These are phyloP conservation scores for Pichia sp. DNA, from an alignment of 1,139 yeast species.

Conservation along the genomic window DNA sequence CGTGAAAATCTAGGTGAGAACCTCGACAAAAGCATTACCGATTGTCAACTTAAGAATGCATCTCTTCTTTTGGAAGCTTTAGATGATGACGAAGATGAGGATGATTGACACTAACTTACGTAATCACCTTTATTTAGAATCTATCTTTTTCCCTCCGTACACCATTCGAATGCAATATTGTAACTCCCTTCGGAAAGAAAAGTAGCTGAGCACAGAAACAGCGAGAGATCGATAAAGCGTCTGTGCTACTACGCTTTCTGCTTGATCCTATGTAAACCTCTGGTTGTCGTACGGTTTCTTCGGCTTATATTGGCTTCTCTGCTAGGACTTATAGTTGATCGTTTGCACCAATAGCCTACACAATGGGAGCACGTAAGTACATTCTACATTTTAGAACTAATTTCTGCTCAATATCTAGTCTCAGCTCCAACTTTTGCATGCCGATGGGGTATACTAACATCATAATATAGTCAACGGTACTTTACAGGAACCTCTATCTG, in stretches of 20 bases:
- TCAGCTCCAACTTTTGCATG: not conserved
- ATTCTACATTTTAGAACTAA: not conserved
- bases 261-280: not conserved
- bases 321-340: not conserved
- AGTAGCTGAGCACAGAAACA: not conserved
- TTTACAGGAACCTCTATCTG: constrained; percentile 45
- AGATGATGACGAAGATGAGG: constrained; percentile 17
- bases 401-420: not conserved
- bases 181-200: not conserved
- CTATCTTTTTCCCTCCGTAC: not conserved
- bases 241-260: not conserved
- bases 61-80: constrained; percentile 63
- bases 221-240: not conserved
- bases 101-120: not conserved
- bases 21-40: constrained; percentile 52
- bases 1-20: constrained; percentile 60
- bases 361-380: constrained; percentile 3
- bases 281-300: not conserved
- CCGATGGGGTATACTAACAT: constrained; percentile 1
- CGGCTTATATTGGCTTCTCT: not conserved
- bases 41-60: constrained; percentile 77
- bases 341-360: not conserved
- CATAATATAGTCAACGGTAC: constrained; percentile 12
- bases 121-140: not conserved
- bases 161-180: not conserved